A percentile compares a stretch with the other conserved stretches of the same genome.
Conservation (phyloP, 441 rosid genomes). For the Corymbia citriodora region DNA sequence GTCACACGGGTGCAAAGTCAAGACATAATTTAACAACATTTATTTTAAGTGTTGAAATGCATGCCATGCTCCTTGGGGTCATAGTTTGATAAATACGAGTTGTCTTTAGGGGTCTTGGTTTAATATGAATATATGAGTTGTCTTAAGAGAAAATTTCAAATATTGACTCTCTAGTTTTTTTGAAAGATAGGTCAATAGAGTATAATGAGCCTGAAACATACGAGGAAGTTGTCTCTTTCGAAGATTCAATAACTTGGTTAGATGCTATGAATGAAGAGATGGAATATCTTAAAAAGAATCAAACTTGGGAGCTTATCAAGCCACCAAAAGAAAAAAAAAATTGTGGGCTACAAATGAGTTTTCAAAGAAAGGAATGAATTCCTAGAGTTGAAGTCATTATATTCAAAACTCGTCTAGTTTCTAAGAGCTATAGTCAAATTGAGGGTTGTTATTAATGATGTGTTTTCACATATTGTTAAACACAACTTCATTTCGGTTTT, state of each 20-base stretch:
- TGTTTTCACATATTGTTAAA: too few relatives aligned
- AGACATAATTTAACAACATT: background rate
- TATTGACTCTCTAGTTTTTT: too few relatives aligned
- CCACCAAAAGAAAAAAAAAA: background rate
- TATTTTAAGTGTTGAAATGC: background rate
- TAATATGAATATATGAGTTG: background rate
- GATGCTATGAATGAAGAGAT: background rate
- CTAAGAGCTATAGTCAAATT: too few relatives aligned
- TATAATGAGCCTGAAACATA: background rate
- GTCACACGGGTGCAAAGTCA: background rate
- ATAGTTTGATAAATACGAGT: background rate
- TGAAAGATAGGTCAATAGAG: background rate
- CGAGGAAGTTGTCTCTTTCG: background rate
- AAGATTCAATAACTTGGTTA: background rate
- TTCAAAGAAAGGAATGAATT: too few relatives aligned
- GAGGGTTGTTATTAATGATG: too few relatives aligned
- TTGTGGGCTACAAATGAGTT: too few relatives aligned
- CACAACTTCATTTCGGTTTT: too few relatives aligned
- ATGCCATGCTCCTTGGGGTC: background rate
- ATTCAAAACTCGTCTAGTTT: too few relatives aligned
- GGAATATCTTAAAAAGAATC: too few relatives aligned
- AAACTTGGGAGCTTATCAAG: background rate
- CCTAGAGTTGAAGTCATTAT: too few relatives aligned
- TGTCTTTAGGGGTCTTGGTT: background rate
- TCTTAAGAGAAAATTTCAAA: too few relatives aligned